Conservation (phyloP, 202 grass and related monocot genomes). For the Tripidium arundinaceum region DNA sequence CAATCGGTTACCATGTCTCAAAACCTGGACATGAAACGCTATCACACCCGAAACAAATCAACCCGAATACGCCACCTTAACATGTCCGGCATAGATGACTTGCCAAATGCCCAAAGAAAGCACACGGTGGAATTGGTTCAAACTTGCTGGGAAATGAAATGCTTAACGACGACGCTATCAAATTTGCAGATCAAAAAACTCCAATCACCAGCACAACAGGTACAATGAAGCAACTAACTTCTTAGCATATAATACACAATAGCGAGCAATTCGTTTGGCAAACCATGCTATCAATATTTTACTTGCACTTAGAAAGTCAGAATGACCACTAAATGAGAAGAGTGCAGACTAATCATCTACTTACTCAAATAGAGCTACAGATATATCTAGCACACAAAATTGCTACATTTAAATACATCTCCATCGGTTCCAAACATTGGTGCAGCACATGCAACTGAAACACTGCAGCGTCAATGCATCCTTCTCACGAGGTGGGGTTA, state of each 20-base stretch:
- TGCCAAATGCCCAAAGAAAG: too few species aligned
- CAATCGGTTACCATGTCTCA: too few species aligned
- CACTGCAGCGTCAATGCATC: background rate
- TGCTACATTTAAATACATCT: slow-evolving; percentile 25
- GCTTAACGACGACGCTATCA: background rate
- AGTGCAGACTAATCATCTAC: slow-evolving; percentile 11
- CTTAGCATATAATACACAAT: background rate
- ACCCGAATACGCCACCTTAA: too few species aligned
- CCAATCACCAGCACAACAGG: background rate
- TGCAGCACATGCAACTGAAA: slow-evolving; percentile 4
- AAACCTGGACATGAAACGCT: too few species aligned
- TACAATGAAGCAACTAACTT: background rate
- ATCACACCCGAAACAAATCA: too few species aligned
- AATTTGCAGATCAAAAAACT: background rate
- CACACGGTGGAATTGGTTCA: background rate
- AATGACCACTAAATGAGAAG: too few species aligned
- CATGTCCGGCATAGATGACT: background rate
- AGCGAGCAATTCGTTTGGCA: background rate
- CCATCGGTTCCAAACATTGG: background rate
- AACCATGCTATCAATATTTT: background rate
- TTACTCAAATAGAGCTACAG: background rate
- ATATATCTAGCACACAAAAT: slow-evolving; percentile 30
- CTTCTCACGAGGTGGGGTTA: slow-evolving; percentile 37
- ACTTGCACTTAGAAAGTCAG: too few species aligned
- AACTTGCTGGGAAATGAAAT: background rate